Conservation (phyloP, 139 green algal genomes). For the Dunaliella primolecta region DNA sequence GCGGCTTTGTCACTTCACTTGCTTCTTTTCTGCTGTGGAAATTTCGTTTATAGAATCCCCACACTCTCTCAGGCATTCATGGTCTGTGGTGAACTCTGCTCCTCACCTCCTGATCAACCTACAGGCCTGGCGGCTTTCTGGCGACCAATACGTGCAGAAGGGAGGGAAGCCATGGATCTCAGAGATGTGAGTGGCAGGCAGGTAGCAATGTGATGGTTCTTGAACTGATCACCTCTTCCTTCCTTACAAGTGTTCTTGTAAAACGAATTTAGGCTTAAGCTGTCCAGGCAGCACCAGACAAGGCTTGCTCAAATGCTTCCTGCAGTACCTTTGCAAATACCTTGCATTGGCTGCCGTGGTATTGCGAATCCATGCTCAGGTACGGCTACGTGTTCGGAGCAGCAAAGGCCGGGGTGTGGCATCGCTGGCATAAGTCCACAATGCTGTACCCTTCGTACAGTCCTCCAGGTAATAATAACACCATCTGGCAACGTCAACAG, state of each 20-base stretch:
- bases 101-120: too few relatives aligned
- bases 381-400: slow-evolving; percentile 84
- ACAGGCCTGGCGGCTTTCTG: slow-evolving; percentile 61
- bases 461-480: slow-evolving; percentile 24
- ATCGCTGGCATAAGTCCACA: slow-evolving; percentile 7
- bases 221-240: neutral
- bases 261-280: too few relatives aligned
- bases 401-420: slow-evolving; percentile 67
- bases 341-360: slow-evolving; percentile 68
- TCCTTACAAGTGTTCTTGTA: too few relatives aligned
- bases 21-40: too few relatives aligned
- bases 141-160: slow-evolving; percentile 61
- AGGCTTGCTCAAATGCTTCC: too few relatives aligned
- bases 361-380: too few relatives aligned
- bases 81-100: too few relatives aligned
- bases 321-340: neutral
- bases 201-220: neutral
- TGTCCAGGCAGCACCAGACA: too few relatives aligned
- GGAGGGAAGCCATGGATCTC: slow-evolving; percentile 74
- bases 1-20: too few relatives aligned
- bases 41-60: too few relatives aligned
- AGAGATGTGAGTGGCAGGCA: slow-evolving; percentile 72
- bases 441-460: slow-evolving; percentile 86
- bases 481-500: too few relatives aligned
- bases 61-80: too few relatives aligned